A percentile compares a stretch with the other conserved stretches of the same genome.
Conservation (phyloP, 2,329 filamentous ascomycete genomes). For the Apiospora marii region DNA sequence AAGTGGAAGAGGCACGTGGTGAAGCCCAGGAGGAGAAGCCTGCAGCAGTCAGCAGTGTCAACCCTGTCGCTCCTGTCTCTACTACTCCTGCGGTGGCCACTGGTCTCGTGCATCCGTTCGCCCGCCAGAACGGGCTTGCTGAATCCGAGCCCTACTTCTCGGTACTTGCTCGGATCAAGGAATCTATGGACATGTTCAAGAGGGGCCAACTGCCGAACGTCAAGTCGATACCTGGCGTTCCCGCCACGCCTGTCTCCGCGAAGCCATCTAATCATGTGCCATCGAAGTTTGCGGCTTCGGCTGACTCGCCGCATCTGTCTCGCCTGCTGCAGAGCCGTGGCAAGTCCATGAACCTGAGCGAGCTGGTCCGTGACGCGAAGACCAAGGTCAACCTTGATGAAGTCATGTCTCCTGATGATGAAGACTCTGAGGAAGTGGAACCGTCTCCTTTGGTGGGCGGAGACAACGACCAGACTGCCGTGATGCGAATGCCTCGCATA, state of each 20-base stretch:
- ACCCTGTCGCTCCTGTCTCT: conserved; percentile 38
- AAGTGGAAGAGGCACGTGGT: conserved; percentile 56
- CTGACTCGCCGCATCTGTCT: conserved; percentile 72
- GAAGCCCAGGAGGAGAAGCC: conserved; percentile 56
- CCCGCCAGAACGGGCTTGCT: conserved; percentile 62
- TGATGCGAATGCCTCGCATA: conserved; percentile 51
- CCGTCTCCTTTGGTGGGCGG: conserved; percentile 50
- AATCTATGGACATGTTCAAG: conserved; percentile 60
- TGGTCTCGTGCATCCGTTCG: conserved; percentile 69
- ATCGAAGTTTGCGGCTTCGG: conserved; percentile 58
- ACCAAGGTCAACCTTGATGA: conserved; percentile 60
- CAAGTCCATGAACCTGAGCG: conserved; percentile 65
- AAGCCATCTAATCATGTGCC: conserved; percentile 36
- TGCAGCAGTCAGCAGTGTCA: conserved; percentile 31
- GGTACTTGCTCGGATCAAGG: conserved; percentile 57
- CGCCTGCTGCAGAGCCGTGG: conserved; percentile 69
- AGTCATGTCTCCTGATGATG: conserved; percentile 60
- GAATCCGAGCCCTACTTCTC: conserved; percentile 62
- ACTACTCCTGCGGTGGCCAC: conserved; percentile 26
- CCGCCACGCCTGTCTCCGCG: conserved; percentile 33
- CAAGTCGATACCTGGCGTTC: conserved; percentile 50
- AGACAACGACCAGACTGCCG: conserved; percentile 41
- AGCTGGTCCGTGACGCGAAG: conserved; percentile 67
- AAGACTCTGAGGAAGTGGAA: conserved; percentile 59
- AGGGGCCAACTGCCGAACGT: conserved; percentile 60